phyloP scores from a whole-genome alignment of 179 eudicot genomes.

The Gypsophila paniculata region DNA sequence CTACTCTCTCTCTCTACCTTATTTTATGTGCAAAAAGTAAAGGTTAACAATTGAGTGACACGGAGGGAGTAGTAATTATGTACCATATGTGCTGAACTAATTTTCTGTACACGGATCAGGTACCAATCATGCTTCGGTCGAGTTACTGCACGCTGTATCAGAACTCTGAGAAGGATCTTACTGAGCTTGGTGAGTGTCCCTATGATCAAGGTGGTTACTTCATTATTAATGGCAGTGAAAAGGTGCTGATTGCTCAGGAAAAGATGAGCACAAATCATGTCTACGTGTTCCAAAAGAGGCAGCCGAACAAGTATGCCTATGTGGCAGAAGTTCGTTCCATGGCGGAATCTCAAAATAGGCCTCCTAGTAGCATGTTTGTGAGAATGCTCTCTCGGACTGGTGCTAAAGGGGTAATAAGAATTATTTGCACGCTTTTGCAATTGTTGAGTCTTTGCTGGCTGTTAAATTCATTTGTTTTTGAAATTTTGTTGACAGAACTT shows the following conservation, averaged over 20 bases:
- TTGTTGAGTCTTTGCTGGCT: not conserved
- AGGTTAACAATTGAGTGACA: no score
- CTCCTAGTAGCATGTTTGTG: conserved; percentile 93
- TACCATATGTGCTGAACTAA: conserved; percentile 2
- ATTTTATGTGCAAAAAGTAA: no score
- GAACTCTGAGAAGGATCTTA: conserved; percentile 91
- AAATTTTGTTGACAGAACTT: not conserved
- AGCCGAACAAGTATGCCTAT: conserved; percentile 92
- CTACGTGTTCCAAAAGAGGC: conserved; percentile 92
- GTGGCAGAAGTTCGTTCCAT: conserved; percentile 93
- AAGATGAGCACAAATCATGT: conserved; percentile 99
- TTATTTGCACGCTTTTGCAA: conserved; percentile 8
- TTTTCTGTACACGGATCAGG: conserved; percentile 35
- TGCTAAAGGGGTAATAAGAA: conserved; percentile 79
- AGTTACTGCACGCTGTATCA: conserved; percentile 90
- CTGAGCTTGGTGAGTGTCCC: conserved; percentile 96
- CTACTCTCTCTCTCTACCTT: no score
- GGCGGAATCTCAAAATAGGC: conserved; percentile 91
- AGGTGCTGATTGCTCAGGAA: conserved; percentile 95
- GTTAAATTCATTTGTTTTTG: not conserved
- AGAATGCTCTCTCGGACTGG: conserved; percentile 89
- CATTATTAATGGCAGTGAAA: conserved; percentile 92
- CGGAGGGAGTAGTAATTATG: no score
- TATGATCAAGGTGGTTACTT: conserved; percentile 94
- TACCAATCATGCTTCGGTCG: conserved; percentile 96